Base-by-base conservation (phyloP, 768 basidiomycete species). In the Steccherinum ochraceum region DNA sequence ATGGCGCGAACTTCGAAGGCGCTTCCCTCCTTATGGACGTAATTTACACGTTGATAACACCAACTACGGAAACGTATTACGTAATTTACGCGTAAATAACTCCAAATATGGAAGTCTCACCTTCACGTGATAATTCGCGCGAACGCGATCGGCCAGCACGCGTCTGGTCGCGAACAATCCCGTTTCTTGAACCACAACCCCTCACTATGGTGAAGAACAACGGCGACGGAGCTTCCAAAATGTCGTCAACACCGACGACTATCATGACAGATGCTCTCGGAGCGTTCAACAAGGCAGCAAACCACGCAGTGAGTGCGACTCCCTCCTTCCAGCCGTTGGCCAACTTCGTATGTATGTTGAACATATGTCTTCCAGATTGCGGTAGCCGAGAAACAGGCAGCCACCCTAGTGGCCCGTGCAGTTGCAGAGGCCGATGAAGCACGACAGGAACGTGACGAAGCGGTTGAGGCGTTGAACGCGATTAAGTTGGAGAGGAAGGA, bases 291-390 rank as follows among this genome's bases (percentile, higher is more conserved):
- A 69, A 69, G 50, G 67, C 70, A 12, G 68, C 73, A 1, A 67
- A 67, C 1, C 61, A 64, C 26, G 74, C 75, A 16, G 76, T 76
- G 55, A 43, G 70, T 52, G 24, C 12, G 42, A 50, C 52, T 23
- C 18, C 12, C 16, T 26, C 20, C 25, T 23, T 44, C 19, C 39
- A 60, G 54, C 48, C 50, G 26, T 49, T 54, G 43, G n/a, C n/a
- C n/a, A n/a, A n/a, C n/a, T n/a, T n/a, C n/a, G n/a, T n/a, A n/a
- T n/a, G n/a, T n/a, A n/a, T n/a, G n/a, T n/a, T n/a, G n/a, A n/a
- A n/a, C n/a, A n/a, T n/a, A n/a, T n/a, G n/a, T n/a, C n/a, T n/a
- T 18, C 10, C 45, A 86, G 84, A 70, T 84, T 51, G 69, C 75
- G 12, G 69, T 75, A 27, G 70, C 78, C 16, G 82, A 86, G 53